Base-by-base conservation (phyloP, 225 moss, liverwort and hornwort species). In the Polytrichum commune region DNA sequence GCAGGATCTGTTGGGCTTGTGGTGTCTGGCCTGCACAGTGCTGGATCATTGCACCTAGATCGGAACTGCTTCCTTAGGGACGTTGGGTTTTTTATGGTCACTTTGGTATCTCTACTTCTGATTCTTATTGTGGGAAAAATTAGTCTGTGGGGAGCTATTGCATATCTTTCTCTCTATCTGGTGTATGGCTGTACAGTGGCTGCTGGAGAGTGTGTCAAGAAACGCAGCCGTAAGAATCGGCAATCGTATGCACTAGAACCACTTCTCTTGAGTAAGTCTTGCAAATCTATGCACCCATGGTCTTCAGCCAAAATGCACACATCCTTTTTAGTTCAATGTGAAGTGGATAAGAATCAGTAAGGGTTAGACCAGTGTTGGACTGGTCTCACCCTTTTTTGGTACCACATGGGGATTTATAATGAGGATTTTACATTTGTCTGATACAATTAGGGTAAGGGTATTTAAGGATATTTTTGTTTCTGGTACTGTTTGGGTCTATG, bases 1-100 rank as follows among this genome's bases (percentile, higher is more conserved):
- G 95, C 95, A 72, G 98, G 98, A 26, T 86, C 91, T 25, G 95
- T 95, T 38, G 89, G 91, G 69, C 74, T 99, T 76, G 89, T 93
- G 81, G 90, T 95, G 60, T 93, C 91, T 4, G 79, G 73, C 24
- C 76, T 77, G 25, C 74, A 68, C 33, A 69, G 62, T 73, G 73
- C 66, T 28, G 75, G 76, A 35, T 69, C 77, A 38, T 54, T 96
- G n/a, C 77, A 75, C 61, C 79, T 99, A 66, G 93, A 95, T 72
- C 85, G 87, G 57, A 80, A 83, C 67, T 91, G 93, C 83, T 99
- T 99, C 72, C 80, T 93, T 13, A 85, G 95, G 71, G 98, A 99
- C 68, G 86, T 93, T 16, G 88, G 88, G 2, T 99, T 99, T 77
- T 99, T 95, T 64, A 78, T 95, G 80, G 80, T 95, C 69, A 85